phyloP scores from a whole-genome alignment of 116 monocot species.

The Iris pallida region DNA sequence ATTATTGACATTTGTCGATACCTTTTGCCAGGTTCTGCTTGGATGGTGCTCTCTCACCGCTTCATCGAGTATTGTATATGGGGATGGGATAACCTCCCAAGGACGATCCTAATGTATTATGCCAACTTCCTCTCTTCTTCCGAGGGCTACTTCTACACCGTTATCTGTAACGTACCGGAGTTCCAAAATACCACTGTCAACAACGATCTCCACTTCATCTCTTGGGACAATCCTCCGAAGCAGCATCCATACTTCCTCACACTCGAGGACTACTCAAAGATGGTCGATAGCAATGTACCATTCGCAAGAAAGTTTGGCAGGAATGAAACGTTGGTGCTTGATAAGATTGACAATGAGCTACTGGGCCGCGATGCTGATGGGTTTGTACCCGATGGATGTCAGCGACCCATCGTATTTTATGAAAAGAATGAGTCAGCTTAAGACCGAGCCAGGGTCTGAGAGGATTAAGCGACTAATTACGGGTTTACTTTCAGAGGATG shows the following conservation, averaged over 20 bases:
- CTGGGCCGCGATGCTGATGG: constrained; percentile 25
- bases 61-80: constrained; percentile 62
- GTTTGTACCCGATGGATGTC: constrained; percentile 29
- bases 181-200: constrained; percentile 56
- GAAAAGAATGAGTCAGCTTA: constrained; percentile 27
- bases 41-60: constrained; percentile 62
- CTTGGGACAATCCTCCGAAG: constrained; percentile 29
- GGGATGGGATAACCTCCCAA: constrained; percentile 69
- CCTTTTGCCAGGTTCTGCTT: constrained; percentile 40
- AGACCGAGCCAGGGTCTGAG: constrained; percentile 43
- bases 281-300: constrained; percentile 34
- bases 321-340: constrained; percentile 1
- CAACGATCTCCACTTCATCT: constrained; percentile 51
- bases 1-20: too few species aligned
- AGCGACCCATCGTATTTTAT: constrained; percentile 13
- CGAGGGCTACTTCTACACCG: constrained; percentile 61
- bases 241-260: constrained; percentile 63
- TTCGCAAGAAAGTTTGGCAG: constrained; percentile 20
- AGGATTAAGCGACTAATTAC: constrained; percentile 36
- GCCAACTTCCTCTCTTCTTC: constrained; percentile 56
- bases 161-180: constrained; percentile 50
- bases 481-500: constrained; percentile 38
- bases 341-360: constrained; percentile 15
- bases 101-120: constrained; percentile 64
- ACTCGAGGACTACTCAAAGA: constrained; percentile 31